Percentiles rank a stretch among this genome's conserved stretches.
These are phyloP conservation scores for Solanum sejunctum DNA, from an alignment of 257 asterid genomes.

Conservation along the genomic window DNA sequence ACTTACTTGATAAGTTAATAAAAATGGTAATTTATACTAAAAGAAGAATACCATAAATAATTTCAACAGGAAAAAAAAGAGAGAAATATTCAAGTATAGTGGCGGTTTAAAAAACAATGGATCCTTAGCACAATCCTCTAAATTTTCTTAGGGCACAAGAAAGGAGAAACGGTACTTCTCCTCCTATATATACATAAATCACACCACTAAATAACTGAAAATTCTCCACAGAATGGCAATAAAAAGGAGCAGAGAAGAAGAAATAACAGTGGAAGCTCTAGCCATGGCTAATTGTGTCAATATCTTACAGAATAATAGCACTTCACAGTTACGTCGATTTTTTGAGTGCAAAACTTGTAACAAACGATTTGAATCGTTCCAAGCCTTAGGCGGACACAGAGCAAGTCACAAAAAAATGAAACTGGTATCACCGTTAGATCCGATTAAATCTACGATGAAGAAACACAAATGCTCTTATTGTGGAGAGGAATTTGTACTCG, in stretches of 20 bases:
- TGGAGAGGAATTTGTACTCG: background rate
- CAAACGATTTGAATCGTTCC: constrained; percentile 11
- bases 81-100: background rate
- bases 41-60: background rate
- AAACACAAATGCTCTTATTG: background rate
- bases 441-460: background rate
- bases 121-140: background rate
- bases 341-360: constrained; percentile 24
- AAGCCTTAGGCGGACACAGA: constrained; percentile 28
- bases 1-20: background rate
- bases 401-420: constrained; percentile 22
- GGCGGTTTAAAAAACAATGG: background rate
- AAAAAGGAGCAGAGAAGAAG: background rate
- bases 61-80: too few relatives aligned
- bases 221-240: background rate
- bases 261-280: background rate
- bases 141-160: background rate
- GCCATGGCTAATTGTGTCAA: constrained; percentile 7
- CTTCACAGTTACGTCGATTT: background rate
- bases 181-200: background rate
- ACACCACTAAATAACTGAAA: background rate
- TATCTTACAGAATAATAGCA: background rate
- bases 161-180: background rate
- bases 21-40: background rate
- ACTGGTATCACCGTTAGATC: background rate